phyloP scores from a whole-genome alignment of 2,329 filamentous ascomycete species.

The Dryadomyces quercus-mongolicae region DNA sequence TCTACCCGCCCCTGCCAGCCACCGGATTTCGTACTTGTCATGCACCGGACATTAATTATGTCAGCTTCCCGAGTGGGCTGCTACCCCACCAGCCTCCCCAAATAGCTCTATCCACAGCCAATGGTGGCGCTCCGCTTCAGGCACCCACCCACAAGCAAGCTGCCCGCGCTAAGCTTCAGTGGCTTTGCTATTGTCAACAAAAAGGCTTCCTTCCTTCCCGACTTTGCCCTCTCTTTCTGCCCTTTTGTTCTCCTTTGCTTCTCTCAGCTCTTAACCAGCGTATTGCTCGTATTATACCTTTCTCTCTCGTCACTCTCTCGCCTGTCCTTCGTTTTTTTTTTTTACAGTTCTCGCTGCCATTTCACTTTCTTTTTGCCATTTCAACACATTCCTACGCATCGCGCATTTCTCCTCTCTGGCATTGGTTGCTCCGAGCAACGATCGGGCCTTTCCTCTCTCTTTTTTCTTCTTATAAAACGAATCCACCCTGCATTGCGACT shows the following conservation, averaged over 20 bases:
- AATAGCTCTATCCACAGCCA: background rate
- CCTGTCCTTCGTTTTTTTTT: background rate
- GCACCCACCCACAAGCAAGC: background rate
- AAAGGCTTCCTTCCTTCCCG: background rate
- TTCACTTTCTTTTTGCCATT: background rate
- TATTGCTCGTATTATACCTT: background rate
- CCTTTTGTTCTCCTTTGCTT: slow-evolving; percentile 1
- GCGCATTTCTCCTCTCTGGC: too few species aligned
- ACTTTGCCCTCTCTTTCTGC: background rate
- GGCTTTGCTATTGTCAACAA: slow-evolving; percentile 1
- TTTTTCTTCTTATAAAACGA: background rate
- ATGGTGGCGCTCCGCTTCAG: background rate
- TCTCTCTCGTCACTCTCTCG: background rate
- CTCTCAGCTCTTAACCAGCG: background rate
- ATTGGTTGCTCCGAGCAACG: too few species aligned
- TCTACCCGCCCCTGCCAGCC: background rate
- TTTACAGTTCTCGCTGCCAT: background rate
- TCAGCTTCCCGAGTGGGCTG: background rate
- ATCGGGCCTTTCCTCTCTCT: background rate
- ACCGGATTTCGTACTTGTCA: background rate
- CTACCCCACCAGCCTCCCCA: background rate
- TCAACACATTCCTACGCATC: background rate
- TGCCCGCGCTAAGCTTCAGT: background rate
- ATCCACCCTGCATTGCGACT: background rate
- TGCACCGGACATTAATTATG: background rate